phyloP scores from a whole-genome alignment of 2,329 filamentous ascomycete genomes.

The Calycina marina region DNA sequence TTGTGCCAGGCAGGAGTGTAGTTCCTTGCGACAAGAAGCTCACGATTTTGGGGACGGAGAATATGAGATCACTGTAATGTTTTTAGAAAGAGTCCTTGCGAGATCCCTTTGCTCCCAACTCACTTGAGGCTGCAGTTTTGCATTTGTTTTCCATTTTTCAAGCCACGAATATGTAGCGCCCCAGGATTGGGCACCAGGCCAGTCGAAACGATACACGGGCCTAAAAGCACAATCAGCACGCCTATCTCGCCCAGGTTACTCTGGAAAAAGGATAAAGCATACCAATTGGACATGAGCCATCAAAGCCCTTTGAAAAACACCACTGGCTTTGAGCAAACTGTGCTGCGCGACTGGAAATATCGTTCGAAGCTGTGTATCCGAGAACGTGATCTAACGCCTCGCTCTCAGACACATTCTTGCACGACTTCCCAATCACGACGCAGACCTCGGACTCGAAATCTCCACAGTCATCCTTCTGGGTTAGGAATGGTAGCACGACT shows the following conservation, averaged over 20 bases:
- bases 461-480: constrained; percentile 28
- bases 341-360: constrained; percentile 35
- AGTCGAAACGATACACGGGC: constrained; percentile 32
- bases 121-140: constrained; percentile 28
- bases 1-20: constrained; percentile 25
- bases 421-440: constrained; percentile 31
- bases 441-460: constrained; percentile 37
- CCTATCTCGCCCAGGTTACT: neutral
- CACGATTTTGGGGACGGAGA: constrained; percentile 29
- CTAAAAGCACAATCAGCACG: constrained; percentile 8
- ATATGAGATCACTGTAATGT: constrained; percentile 26
- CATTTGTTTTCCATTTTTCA: constrained; percentile 32
- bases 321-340: constrained; percentile 35
- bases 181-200: constrained; percentile 25
- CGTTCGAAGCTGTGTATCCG: constrained; percentile 42
- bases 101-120: constrained; percentile 2
- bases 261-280: constrained; percentile 15
- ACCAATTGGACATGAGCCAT: constrained; percentile 32
- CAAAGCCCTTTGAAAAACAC: constrained; percentile 36
- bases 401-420: constrained; percentile 31
- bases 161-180: constrained; percentile 25
- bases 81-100: neutral
- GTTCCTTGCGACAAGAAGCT: constrained; percentile 25
- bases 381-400: constrained; percentile 36
- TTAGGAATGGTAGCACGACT: constrained; percentile 30